Base-by-base conservation (phyloP, 768 basidiomycete species). In the Lactarius trivialis region DNA sequence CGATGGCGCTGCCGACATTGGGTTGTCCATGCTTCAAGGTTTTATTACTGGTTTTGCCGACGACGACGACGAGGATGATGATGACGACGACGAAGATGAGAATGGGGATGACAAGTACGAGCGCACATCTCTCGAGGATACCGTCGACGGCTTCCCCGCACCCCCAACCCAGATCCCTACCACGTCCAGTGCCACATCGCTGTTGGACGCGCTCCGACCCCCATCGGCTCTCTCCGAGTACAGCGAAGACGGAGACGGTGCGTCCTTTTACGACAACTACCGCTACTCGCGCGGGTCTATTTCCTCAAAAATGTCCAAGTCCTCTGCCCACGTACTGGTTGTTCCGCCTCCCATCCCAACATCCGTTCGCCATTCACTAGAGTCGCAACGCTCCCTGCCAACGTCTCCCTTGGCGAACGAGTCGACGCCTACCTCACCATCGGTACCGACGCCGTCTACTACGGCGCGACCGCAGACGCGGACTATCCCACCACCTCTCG, bases 221-320 rank as follows among this genome's bases (percentile, higher is more conserved):
- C 26, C 55, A 32, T 62, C 64, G 8, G 19, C 64, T 7, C 59
- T 50, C 3, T 68, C 68, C 19, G 67, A 67, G 15, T 66, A 63
- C 59, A 75, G 74, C 1, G 76, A 77, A 33, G 76, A 85, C 58
- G 89, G 87, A 82, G 88, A 89, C 57, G 83, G 82, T 26, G 83
- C 81, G 9, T 79, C 78, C 1, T 89, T 91, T 55, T 91, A 91
- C 65, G 89, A 91, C 71, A 82, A 89, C 63, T 91, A 91, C 70
- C 79, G 86, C 26, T 89, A 89, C 65, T 88, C 87, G 21, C 76
- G 84, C 6, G 79, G 78, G 56, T 88, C 85, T 0, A 75, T 82
- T 59, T 76, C 76, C 1, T 76, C 76, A 54, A 74, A 71, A 70
- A 65, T 76, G 70, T 77, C 77, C 41, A 76, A 74, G 66, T 68